Base-by-base conservation (phyloP, 352 stramenopile genomes). In the Pythium vanterpoolii region DNA sequence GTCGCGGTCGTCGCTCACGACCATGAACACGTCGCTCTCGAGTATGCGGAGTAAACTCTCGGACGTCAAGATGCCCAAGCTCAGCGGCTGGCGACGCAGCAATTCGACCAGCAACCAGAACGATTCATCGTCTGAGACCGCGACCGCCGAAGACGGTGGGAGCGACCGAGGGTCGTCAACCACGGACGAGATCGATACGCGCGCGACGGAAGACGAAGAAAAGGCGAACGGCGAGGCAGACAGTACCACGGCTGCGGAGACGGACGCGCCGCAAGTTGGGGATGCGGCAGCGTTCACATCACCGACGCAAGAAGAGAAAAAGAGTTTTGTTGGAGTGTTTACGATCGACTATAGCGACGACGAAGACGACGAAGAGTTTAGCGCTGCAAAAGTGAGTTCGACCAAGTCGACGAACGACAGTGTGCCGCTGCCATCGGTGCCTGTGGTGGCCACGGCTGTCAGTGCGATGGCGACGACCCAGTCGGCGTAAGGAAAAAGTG, bases 301-400 rank as follows among this genome's bases (percentile, higher is more conserved):
- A 1, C 56, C 45, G 3, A 51, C 57, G 33, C 66, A 66, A 19
- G 28, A 60, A 24, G 28, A 60, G 23, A 76, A 83, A n/a, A n/a
- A n/a, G 40, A 74, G 74, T 24, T 90, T 90, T 61, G 78, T 87
- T 18, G 81, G 76, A 16, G 78, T 90, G 48, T 90, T 90, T 55
- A 90, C 81, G 45, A 90, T 90, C 71, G 80, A 88, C 54, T 86
- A 90, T 62, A 90, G 80, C 54, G 81, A 90, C 42, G 78, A 89
- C 50, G 78, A 90, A 60, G 76, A 84, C 14, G 73, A 85, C 19
- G 55, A 60, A n/a, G 53, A 64, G 45, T 66, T 55, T n/a, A 62
- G 44, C 40, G 47, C 23, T 23, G 48, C 55, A 13, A 60, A 62
- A 5, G 46, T 43, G 6, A 21, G n/a, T n/a, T n/a, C 38, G 11